Percentiles rank a stretch among this genome's conserved stretches.
These are phyloP conservation scores for Acanthochlamys bracteata DNA, from an alignment of 106 monocot species.

Conservation along the genomic window DNA sequence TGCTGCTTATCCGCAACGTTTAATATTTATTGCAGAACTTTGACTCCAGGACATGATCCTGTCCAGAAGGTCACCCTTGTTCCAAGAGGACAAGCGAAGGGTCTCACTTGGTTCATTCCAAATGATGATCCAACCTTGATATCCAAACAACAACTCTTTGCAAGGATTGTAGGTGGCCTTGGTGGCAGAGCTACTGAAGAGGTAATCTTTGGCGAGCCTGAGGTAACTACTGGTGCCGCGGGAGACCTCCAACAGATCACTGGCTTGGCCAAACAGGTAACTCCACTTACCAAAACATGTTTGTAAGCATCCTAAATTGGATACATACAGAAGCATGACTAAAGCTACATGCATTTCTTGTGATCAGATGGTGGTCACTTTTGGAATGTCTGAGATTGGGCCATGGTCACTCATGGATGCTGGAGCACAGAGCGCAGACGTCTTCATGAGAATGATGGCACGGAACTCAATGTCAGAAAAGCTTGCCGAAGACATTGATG, in stretches of 20 bases:
- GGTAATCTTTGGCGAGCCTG: conserved; percentile 92
- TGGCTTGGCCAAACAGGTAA: conserved; percentile 90
- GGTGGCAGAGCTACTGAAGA: conserved; percentile 99
- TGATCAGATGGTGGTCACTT: conserved; percentile 75
- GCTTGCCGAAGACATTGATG: conserved; percentile 89
- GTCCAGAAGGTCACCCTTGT: conserved; percentile 94
- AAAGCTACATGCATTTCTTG: too few relatives aligned
- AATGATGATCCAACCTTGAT: conserved; percentile 87
- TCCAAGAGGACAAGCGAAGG: conserved; percentile 87
- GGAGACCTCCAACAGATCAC: conserved; percentile 95
- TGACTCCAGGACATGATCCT: conserved; percentile 91
- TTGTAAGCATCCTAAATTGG: too few relatives aligned
- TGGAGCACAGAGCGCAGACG: conserved; percentile 56
- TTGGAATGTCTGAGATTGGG: conserved; percentile 96
- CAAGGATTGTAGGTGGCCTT: conserved; percentile 93
- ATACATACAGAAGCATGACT: too few relatives aligned
- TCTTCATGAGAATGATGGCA: conserved; percentile 99
- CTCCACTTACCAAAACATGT: neutral
- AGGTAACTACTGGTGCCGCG: conserved; percentile 96
- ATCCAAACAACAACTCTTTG: conserved; percentile 90
- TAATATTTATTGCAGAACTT: conserved; percentile 43
- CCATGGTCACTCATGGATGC: conserved; percentile 93
- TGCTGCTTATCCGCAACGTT: neutral
- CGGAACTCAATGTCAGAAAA: conserved; percentile 97
- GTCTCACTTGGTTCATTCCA: conserved; percentile 97